phyloP scores from a whole-genome alignment of 225 moss, liverwort and hornwort genomes.

The Straminergon stramineum region DNA sequence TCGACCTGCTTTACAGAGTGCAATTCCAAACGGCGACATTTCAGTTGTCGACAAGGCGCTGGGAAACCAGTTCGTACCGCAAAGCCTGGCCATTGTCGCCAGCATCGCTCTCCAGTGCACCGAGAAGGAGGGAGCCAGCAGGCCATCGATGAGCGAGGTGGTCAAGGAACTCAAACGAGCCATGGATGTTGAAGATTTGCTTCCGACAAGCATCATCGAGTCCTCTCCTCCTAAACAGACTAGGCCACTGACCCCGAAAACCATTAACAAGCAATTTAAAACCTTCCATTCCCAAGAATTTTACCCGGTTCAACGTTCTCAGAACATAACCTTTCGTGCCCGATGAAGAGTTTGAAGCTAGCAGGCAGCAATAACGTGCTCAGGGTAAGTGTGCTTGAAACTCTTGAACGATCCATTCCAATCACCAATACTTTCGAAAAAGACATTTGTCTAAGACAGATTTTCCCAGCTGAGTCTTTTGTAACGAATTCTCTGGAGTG shows the following conservation, averaged over 20 bases:
- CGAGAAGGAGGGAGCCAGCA: constrained; percentile 24
- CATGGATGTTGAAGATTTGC: constrained; percentile 28
- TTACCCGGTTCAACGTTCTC: constrained; percentile 3
- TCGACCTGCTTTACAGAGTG: constrained; percentile 36
- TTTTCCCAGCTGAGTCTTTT: background rate
- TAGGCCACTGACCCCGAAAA: background rate
- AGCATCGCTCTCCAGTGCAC: constrained; percentile 47
- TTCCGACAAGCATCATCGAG: constrained; percentile 7
- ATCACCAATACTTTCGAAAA: background rate
- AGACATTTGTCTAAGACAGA: background rate
- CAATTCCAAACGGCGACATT: constrained; percentile 26
- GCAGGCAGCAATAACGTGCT: background rate
- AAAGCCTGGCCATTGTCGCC: constrained; percentile 40
- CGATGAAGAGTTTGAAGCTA: background rate
- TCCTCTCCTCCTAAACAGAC: background rate
- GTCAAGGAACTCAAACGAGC: constrained; percentile 55
- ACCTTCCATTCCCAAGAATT: background rate
- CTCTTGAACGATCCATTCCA: background rate
- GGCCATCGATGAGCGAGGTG: constrained; percentile 68
- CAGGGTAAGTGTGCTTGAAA: background rate
- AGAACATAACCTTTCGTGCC: constrained; percentile 3
- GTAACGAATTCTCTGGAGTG: background rate
- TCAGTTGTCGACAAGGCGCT: constrained; percentile 47
- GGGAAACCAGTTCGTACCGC: constrained; percentile 31
- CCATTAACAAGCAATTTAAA: background rate